Evolutionary conservation across 2,329 filamentous ascomycete species (phyloP), one percentile per base, ranked within the genome.

Genomic region (Exophiala dermatitidis): DNA sequence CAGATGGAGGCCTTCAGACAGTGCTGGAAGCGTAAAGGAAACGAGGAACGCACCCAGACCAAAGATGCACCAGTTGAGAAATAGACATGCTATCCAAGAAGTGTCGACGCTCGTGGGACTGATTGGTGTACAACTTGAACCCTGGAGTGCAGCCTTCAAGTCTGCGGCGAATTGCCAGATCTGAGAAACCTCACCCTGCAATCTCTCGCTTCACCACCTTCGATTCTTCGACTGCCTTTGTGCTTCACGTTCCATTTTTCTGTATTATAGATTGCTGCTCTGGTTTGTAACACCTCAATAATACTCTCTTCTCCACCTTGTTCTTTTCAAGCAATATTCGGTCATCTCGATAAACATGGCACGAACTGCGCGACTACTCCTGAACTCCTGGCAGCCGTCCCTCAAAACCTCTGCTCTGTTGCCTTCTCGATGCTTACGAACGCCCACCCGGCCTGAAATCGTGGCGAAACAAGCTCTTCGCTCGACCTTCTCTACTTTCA

Each of bases 1-100:
- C 62, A 97, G 91, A 94, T 97, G 86, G 85, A 93, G 67, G 77
- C 79, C 1, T 97, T 97, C 68, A 84, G 83, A 65, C 80, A 85
- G 64, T 97, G 91, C 71, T 97, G 91, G 91, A 95, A 94, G 72
- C 78, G 77, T 59, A 84, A 94, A 64, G 84, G 89, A 46, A 97
- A 97, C 69, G 84, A 95, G 64, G 74, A 86, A 68, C 81, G 93
- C 65, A 96, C 90, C 0, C 78, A 78, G 50, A 84, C 79, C 40
- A 91, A 89, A 66, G 84, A 95, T 66, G 78, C 43, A 8, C 12
- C 38, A 5, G 12, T 41, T 26, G 38, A 41, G 9, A 26, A 41
- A 26, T 41, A 41, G 38, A 41, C n/a, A 10, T 19, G 19, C 19
- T 19, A 19, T 19, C 19, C 19, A 19, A 19, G 19, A 19, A 19